Evolutionary conservation across 2,329 filamentous ascomycete species (phyloP), one percentile per base, ranked within the genome.

Genomic region (Talaromyces sp.): DNA sequence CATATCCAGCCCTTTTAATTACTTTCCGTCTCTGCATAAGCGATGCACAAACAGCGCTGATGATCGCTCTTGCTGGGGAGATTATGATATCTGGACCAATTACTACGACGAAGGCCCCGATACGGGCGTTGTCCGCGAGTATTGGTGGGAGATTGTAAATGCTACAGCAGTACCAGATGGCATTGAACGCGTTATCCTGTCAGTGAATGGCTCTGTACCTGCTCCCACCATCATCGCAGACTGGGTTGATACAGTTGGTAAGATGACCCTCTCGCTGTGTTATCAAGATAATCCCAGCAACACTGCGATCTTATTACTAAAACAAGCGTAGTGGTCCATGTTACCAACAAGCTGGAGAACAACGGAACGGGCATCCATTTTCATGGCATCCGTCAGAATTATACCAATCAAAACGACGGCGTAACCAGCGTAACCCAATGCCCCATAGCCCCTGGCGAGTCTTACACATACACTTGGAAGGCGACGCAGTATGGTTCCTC

Each of bases 381-480:
- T 72, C 74, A 75, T 70, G 78, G 74, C 58, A 73, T 76, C 68
- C 70, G 71, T 34, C 77, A 78, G 36, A 65, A 70, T 2, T 67
- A 71, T n/a, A 77, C 72, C 4, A 76, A 74, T 31, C 68, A 69
- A 54, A 69, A 73, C 31, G 77, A 79, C 64, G 77, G 78, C 58
- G 75, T 78, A 13, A 69, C 72, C 2, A 70, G 70, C 17, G 67
- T 78, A 19, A 76, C 75, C 3, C 75, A 78, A 65, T 78, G 76
- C 62, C 76, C 76, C 1, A 75, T 74, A 51, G 72, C 73, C 2
- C 75, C 76, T 4, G 72, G 74, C 7, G 72, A 74, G 22, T 71
- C 69, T 2, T 75, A 76, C 66, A 80, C 76, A 8, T 78, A 78
- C 51, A 71, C 61, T 29, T 78, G 75, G 71, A 70, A 71, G 17